phyloP scores from a whole-genome alignment of 169 alveolate genomes.

The Plasmodium malariae region DNA sequence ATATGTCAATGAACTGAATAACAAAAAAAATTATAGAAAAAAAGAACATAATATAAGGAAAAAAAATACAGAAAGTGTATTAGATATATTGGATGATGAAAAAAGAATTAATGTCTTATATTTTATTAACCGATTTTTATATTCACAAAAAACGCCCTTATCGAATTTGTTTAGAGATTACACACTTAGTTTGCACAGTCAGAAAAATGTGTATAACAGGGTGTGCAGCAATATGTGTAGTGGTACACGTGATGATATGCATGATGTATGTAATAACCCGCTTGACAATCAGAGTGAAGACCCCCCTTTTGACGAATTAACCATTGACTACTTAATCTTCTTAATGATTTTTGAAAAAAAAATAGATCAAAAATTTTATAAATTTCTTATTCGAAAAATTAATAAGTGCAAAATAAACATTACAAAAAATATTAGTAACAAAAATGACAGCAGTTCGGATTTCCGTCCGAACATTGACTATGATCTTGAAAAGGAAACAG shows the following conservation, averaged over 20 bases:
- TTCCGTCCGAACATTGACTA: no score
- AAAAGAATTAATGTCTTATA: conserved; percentile 50
- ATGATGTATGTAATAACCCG: background rate
- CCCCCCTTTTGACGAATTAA: conserved; percentile 33
- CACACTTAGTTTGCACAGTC: no score
- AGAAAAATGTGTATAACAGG: no score
- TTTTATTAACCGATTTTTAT: conserved; percentile 64
- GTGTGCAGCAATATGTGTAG: background rate
- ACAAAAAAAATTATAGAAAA: conserved; percentile 18
- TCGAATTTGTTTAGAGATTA: conserved; percentile 54
- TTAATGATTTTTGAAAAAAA: conserved; percentile 73
- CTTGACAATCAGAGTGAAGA: background rate
- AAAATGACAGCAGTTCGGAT: no score
- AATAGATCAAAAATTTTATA: conserved; percentile 28
- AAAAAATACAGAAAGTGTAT: conserved; percentile 18
- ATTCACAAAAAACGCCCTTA: conserved; percentile 66
- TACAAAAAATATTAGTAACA: no score
- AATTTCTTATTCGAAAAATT: conserved; percentile 23
- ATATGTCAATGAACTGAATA: conserved; percentile 30
- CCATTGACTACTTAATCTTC: conserved; percentile 55
- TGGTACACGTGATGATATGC: background rate
- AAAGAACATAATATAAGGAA: conserved; percentile 6
- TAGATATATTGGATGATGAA: conserved; percentile 46
- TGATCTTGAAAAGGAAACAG: no score
- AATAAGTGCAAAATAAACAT: conserved; percentile 12